Evolutionary conservation across 169 alveolate genomes (phyloP).

Genomic region (Plasmodium blacklocki): DNA sequence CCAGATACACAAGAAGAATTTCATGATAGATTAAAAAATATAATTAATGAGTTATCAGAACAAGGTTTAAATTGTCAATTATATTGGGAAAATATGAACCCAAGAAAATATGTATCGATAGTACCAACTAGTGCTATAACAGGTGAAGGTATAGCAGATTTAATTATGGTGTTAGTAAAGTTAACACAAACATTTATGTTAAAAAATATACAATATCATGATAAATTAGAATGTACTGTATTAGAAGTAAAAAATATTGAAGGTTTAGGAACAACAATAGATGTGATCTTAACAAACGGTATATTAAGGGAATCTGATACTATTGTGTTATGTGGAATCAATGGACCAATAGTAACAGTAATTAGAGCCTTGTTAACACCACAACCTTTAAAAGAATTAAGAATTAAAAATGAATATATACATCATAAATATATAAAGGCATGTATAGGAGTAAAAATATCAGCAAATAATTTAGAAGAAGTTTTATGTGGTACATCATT

Average conservation of each 20-base stretch:
- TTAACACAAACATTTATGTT: slow-evolving; percentile 93
- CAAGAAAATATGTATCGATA: slow-evolving; percentile 93
- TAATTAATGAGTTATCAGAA: slow-evolving; percentile 93
- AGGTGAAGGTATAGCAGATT: slow-evolving; percentile 99
- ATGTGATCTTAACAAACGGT: slow-evolving; percentile 98
- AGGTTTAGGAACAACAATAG: slow-evolving; percentile 99
- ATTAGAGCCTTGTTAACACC: slow-evolving; percentile 99
- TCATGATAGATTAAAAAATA: slow-evolving; percentile 85
- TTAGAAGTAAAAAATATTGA: slow-evolving; percentile 96
- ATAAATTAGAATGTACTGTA: slow-evolving; percentile 95
- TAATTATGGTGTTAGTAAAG: slow-evolving; percentile 93
- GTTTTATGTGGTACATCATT: slow-evolving; percentile 98
- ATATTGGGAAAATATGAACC: slow-evolving; percentile 97
- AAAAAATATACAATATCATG: slow-evolving; percentile 89
- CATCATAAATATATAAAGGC: slow-evolving; percentile 94
- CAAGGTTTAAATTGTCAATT: slow-evolving; percentile 96
- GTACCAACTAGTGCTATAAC: slow-evolving; percentile 99
- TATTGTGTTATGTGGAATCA: slow-evolving; percentile 96
- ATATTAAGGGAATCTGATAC: slow-evolving; percentile 95
- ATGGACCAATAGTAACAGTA: slow-evolving; percentile 97
- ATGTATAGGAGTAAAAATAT: slow-evolving; percentile 95
- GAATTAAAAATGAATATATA: slow-evolving; percentile 98
- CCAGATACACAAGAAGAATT: slow-evolving; percentile 91
- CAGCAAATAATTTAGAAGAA: slow-evolving; percentile 96
- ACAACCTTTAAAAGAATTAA: slow-evolving; percentile 98